Base-by-base conservation (phyloP, 257 asterid species). In the Echium plantagineum region DNA sequence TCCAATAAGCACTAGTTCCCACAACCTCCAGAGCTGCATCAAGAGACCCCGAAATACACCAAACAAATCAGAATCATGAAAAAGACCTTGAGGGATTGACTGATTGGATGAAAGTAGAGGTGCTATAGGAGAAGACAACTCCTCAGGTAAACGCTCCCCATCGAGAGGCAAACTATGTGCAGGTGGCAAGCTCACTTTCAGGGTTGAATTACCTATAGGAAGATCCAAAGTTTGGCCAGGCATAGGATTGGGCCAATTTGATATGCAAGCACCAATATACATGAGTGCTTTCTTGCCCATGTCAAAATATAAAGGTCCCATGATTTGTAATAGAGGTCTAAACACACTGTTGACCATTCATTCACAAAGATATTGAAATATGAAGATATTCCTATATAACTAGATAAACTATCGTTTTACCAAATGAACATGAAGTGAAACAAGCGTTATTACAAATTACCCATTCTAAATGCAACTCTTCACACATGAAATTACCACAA, bases 301-400 rank as follows among this genome's bases (percentile, higher is more conserved):
- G 63, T 89, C 99, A 60, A 93, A 93, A 80, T 83, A 93, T 73
- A 93, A 74, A n/a, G 99, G 99, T 7, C 99, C 99, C 94, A 89
- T 75, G 61, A 93, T 93, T 74, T 93, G 99, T 70, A 93, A 70
- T 72, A 93, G 75, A 49, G 95, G 99, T 72, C 97, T 85, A 83
- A 93, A 93, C 52, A 93, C 94, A 73, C 88, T 72, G 31, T 42
- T 42, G 10, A 42, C 48, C 48, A 6, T 42, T 42, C 48, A 42
- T 35, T 35, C 7, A 35, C 46, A 5, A 26, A 32, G 7, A 42
- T 42, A 10, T 42, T 32, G 7, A 32, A 32, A 42, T 8, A 42
- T 9, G 3, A 42, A 42, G 48, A 42, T 42, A 15, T 42, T 42
- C 15, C 9, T 8, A 42, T 42, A 42, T 42, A 42, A 42, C 48